Evolutionary conservation across 768 basidiomycete species (phyloP).

Genomic region (Macrolepiota albuminosa): DNA sequence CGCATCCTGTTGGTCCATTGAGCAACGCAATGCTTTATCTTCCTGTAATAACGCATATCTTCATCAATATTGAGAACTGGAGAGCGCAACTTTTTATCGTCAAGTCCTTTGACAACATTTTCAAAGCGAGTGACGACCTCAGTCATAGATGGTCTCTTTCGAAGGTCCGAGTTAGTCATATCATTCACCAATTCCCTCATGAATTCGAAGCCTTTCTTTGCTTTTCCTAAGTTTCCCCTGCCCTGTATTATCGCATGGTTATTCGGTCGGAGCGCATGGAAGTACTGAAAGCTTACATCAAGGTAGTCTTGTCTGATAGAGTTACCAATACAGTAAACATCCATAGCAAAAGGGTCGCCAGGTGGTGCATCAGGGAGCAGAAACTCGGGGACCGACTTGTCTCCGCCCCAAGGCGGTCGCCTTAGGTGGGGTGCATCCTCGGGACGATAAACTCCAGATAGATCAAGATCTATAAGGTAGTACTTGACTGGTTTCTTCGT

Average conservation of each 20-base stretch:
- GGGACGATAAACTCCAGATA: conserved; percentile 8
- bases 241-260: neutral
- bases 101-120: neutral
- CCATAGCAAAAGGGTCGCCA: neutral
- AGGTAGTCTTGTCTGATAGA: neutral
- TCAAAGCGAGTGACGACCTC: conserved; percentile 17
- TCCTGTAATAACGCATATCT: neutral
- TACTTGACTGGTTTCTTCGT: neutral
- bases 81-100: conserved; percentile 22
- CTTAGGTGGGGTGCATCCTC: conserved; percentile 22
- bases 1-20: neutral
- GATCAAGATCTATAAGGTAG: neutral
- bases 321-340: neutral
- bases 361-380: neutral
- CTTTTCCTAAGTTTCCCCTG: neutral
- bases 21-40: neutral
- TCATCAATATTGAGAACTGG: conserved; percentile 14
- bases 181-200: neutral
- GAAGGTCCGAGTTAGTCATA: conserved; percentile 21
- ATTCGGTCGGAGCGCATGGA: neutral
- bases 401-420: conserved; percentile 30
- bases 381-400: conserved; percentile 33
- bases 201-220: neutral
- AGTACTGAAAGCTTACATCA: neutral
- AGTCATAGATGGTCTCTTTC: conserved; percentile 26